A percentile compares a stretch with the other conserved stretches of the same genome.
These are phyloP conservation scores for Lanmaoa pseudosensibilis DNA, from an alignment of 768 basidiomycete genomes.

Conservation along the genomic window DNA sequence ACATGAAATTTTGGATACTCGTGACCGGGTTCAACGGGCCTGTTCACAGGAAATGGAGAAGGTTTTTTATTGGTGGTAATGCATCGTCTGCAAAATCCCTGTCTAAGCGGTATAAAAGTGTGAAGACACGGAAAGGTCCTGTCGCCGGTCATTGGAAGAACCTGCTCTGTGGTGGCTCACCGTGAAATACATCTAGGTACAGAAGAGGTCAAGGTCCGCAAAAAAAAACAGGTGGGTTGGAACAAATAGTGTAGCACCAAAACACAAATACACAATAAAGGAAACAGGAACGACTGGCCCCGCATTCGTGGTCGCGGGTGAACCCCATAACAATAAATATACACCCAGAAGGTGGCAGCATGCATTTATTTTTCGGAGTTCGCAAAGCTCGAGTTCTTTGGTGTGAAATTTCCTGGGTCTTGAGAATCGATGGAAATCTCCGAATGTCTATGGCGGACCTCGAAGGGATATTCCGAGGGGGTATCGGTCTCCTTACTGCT, in stretches of 20 bases:
- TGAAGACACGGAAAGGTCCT: neutral
- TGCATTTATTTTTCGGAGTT: constrained; percentile 29
- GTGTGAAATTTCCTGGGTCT: constrained; percentile 26
- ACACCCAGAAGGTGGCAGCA: neutral
- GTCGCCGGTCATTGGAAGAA: neutral
- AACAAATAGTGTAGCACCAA: constrained; percentile 1
- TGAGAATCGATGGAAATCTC: constrained; percentile 35
- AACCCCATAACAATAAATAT: constrained; percentile 8
- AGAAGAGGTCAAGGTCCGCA: neutral
- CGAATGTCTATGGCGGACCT: constrained; percentile 34
- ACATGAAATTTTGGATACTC: neutral
- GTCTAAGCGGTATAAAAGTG: neutral
- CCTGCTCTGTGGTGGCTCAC: neutral
- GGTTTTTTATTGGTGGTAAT: neutral
- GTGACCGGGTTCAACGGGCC: too few species aligned
- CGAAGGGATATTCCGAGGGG: constrained; percentile 30
- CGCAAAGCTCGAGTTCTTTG: constrained; percentile 26
- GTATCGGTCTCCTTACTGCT: neutral
- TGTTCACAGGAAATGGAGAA: neutral
- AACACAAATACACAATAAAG: constrained; percentile 32
- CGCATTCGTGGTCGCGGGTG: constrained; percentile 16
- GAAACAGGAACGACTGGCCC: constrained; percentile 17
- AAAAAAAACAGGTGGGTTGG: neutral
- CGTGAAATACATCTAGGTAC: constrained; percentile 11
- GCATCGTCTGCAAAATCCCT: neutral